A percentile compares a stretch with the other conserved stretches of the same genome.
Evolutionary conservation across 306 rosid genomes (phyloP).

Genomic region (Gleditsia sinensis): DNA sequence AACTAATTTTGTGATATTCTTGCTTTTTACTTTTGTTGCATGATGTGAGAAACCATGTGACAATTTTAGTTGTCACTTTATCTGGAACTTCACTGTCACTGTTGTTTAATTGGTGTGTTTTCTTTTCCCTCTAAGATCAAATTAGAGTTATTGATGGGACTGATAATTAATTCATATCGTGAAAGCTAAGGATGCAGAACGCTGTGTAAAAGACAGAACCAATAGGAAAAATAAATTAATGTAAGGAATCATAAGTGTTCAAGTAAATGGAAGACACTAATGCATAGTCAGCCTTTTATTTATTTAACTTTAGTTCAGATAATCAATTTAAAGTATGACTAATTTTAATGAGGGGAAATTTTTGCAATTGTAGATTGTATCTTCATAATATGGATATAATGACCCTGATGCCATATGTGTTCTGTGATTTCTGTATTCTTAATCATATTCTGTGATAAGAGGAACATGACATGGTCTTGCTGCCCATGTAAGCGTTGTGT

Average conservation of each 20-base stretch:
- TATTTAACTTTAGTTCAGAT: not conserved
- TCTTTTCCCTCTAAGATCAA: not conserved
- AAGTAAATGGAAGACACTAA: not conserved
- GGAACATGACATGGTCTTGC: not conserved
- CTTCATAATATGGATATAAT: not conserved
- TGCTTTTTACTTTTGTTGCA: slow-evolving; percentile 17
- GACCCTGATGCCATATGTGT: not conserved
- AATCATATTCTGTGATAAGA: not conserved
- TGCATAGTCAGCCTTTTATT: not conserved
- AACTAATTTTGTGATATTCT: slow-evolving; percentile 19
- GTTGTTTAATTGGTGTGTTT: slow-evolving; percentile 15
- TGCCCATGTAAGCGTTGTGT: not conserved
- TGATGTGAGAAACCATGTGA: slow-evolving; percentile 15
- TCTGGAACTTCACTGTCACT: not conserved
- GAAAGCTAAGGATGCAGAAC: not conserved
- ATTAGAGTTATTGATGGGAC: not conserved
- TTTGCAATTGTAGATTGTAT: not conserved
- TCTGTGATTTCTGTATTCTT: not conserved
- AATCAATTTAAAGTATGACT: not conserved
- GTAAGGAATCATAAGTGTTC: not conserved
- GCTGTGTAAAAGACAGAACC: not conserved
- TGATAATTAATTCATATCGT: not conserved
- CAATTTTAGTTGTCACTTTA: not conserved
- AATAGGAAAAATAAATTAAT: not conserved
- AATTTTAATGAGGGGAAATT: not conserved